Evolutionary conservation across 179 eudicot genomes (phyloP).

Genomic region (Gypsophila paniculata): DNA sequence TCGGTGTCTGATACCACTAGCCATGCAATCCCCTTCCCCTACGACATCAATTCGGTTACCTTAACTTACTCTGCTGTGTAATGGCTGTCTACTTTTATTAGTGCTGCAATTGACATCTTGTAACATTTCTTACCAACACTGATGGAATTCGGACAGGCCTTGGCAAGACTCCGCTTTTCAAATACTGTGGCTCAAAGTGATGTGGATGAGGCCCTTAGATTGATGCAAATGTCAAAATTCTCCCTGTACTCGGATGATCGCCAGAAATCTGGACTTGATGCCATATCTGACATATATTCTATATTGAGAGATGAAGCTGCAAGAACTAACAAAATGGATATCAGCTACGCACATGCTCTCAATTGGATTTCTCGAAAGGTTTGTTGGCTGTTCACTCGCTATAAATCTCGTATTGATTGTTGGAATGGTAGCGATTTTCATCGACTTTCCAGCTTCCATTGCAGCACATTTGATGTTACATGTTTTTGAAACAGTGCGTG

Average conservation of each 20-base stretch:
- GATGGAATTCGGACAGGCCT: slow-evolving; percentile 48
- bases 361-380: slow-evolving; percentile 99
- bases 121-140: neutral
- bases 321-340: slow-evolving; percentile 67
- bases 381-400: neutral
- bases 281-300: slow-evolving; percentile 92
- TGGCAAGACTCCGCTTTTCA: slow-evolving; percentile 94
- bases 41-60: neutral
- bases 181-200: slow-evolving; percentile 85
- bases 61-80: neutral
- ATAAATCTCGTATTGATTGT: neutral
- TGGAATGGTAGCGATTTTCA: neutral
- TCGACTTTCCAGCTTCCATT: neutral
- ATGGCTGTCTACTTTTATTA: neutral
- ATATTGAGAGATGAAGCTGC: slow-evolving; percentile 95
- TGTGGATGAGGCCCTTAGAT: slow-evolving; percentile 86
- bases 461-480: neutral
- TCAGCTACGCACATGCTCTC: slow-evolving; percentile 86
- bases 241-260: slow-evolving; percentile 97
- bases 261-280: slow-evolving; percentile 87
- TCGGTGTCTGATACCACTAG: too few species aligned
- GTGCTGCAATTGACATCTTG: neutral
- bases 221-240: slow-evolving; percentile 98
- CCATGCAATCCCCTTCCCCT: neutral
- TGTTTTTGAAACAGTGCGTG: neutral